phyloP scores from a whole-genome alignment of 2,329 filamentous ascomycete species.

The Calonectria henricotiae region DNA sequence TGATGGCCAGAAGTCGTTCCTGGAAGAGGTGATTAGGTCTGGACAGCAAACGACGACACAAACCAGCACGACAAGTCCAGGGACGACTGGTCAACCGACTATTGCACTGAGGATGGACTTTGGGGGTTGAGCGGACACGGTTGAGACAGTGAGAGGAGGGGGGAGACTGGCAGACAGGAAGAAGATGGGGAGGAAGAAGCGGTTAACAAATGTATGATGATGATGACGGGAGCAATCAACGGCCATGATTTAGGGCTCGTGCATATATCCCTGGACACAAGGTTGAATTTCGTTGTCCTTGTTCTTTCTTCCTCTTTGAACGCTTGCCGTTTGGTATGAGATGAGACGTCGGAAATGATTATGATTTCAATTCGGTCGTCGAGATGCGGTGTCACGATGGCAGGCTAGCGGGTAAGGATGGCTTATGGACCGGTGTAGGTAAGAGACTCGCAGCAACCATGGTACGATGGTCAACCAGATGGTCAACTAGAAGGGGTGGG shows the following conservation, averaged over 20 bases:
- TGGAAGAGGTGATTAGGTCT: conserved; percentile 86
- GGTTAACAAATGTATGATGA: conserved; percentile 16
- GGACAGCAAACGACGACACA: conserved; percentile 68
- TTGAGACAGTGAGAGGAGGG: background rate
- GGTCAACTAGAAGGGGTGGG: background rate
- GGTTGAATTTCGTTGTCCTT: background rate
- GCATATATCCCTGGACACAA: conserved; percentile 18
- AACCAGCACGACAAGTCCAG: conserved; percentile 59
- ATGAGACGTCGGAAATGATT: background rate
- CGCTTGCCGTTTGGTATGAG: background rate
- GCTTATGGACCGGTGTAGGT: background rate
- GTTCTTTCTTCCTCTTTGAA: background rate
- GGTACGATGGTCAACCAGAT: conserved; percentile 3
- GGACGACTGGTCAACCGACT: conserved; percentile 76
- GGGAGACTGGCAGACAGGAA: background rate
- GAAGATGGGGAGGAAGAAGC: background rate
- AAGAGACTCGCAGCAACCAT: conserved; percentile 1
- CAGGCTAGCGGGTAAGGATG: conserved; percentile 4
- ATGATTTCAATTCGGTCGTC: background rate
- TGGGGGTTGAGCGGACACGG: conserved; percentile 62
- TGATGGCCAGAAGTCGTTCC: conserved; percentile 79
- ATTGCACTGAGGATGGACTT: conserved; percentile 98
- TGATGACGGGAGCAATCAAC: background rate
- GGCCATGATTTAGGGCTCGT: conserved; percentile 6
- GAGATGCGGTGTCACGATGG: conserved; percentile 2